Base-by-base conservation (phyloP, 805 yeast genomes). In the Candida montana region DNA sequence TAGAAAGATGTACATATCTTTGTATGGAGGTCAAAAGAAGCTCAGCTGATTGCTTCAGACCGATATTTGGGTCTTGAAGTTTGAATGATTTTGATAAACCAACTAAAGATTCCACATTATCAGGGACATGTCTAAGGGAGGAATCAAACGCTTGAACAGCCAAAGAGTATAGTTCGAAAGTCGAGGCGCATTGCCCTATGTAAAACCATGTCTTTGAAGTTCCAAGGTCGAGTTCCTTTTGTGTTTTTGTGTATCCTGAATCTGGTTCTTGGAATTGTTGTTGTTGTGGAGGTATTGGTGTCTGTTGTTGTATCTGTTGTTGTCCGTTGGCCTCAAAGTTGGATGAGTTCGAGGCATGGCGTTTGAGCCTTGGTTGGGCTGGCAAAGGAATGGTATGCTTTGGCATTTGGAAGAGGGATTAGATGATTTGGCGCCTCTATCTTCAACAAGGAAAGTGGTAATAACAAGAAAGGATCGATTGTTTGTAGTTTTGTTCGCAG, bases 1-100 rank as follows among this genome's bases (percentile, higher is more conserved):
- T 63, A 24, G 64, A 55, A 18, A 77, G 53, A 1, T 58, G 58
- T 3, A 72, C 70, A 42, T 55, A 65, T 17, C 53, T 47, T 24
- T 48, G 48, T 20, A 56, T 34, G 10, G 60, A 53, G 1, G 47
- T 36, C 7, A 46, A 31, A 1, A 56, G 30, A 9, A 54, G 21
- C 5, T 56, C 60, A 3, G 49, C 36, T 1, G 58, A 39, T 21
- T 52, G 53, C 17, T 54, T 50, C 5, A 38, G 10, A 2, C 46
- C 47, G 8, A 39, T n/a, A 17, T 3, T 21, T 12, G 47, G 42
- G 39, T 51, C 48, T 12, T 49, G 44, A 2, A 31, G 13, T 27
- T 51, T 49, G 7, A 56, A 30, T 3, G 54, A 39, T 15, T 40
- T 43, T 7, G 52, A 40, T 2, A 54, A 35, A 0, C 46, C 50